Evolutionary conservation across 495 filamentous ascomycete species (phyloP).

Genomic region (Penicillium coffeae): DNA sequence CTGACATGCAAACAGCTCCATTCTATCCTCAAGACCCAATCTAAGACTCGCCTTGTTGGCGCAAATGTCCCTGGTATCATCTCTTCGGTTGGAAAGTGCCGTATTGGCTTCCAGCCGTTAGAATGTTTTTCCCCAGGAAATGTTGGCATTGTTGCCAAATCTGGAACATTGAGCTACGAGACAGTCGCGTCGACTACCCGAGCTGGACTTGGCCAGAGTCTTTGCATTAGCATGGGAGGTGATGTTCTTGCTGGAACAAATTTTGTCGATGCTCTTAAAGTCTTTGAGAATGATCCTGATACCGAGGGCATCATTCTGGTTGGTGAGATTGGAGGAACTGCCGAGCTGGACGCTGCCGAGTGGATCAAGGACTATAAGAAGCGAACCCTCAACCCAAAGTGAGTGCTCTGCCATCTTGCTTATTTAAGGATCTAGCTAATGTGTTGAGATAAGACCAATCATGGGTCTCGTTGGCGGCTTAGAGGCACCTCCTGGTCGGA

Average conservation of each 20-base stretch:
- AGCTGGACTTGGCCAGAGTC: constrained; percentile 78
- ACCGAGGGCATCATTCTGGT: constrained; percentile 81
- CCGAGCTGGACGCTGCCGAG: constrained; percentile 77
- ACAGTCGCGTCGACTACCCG: constrained; percentile 78
- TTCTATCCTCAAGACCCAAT: constrained; percentile 75
- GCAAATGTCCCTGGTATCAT: constrained; percentile 89
- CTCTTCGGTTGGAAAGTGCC: constrained; percentile 72
- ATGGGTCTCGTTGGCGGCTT: constrained; percentile 73
- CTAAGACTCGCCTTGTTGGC: constrained; percentile 74
- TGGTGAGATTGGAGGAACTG: constrained; percentile 81
- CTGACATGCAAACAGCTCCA: constrained; percentile 51
- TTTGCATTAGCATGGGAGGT: constrained; percentile 85
- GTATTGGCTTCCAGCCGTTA: constrained; percentile 84
- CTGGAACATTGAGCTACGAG: constrained; percentile 85
- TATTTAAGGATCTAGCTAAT: background rate
- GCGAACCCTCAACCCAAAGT: constrained; percentile 63
- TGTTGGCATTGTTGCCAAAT: constrained; percentile 82
- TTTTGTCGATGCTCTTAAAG: constrained; percentile 69
- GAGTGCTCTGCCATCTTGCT: constrained; percentile 32
- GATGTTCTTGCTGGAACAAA: constrained; percentile 81
- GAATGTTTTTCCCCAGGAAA: constrained; percentile 69
- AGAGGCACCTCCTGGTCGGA: constrained; percentile 58
- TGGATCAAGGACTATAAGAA: constrained; percentile 69
- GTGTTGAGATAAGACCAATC: constrained; percentile 57
- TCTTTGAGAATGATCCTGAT: constrained; percentile 69